phyloP scores from a whole-genome alignment of 2,329 filamentous ascomycete species.

The Atkinsonella texensis region DNA sequence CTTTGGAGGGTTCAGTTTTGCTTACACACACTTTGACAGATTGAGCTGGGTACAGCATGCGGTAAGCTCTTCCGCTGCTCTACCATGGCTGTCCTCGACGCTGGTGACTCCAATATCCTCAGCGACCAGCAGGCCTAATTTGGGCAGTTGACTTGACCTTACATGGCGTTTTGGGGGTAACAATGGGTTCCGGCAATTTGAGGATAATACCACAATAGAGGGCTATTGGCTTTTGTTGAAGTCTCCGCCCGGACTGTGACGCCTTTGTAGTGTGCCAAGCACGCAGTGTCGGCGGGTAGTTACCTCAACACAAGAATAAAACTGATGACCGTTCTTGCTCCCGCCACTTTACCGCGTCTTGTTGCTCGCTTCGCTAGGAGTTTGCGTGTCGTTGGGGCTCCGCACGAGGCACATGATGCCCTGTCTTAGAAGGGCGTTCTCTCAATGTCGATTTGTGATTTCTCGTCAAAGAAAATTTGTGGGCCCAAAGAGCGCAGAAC shows the following conservation, averaged over 20 bases:
- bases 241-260: constrained; percentile 14
- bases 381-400: not conserved
- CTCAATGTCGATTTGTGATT: too few relatives aligned
- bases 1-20: constrained; percentile 75
- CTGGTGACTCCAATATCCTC: constrained; percentile 97
- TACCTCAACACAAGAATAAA: constrained; percentile 11
- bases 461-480: too few relatives aligned
- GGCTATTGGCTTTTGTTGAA: constrained; percentile 7
- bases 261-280: constrained; percentile 1
- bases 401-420: not conserved
- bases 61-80: constrained; percentile 98
- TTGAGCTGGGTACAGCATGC: constrained; percentile 95
- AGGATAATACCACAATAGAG: constrained; percentile 23
- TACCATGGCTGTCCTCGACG: constrained; percentile 93
- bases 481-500: too few relatives aligned
- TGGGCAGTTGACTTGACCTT: constrained; percentile 15
- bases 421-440: too few relatives aligned
- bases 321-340: constrained; percentile 9
- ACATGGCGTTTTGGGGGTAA: constrained; percentile 34
- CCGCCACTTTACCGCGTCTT: not conserved
- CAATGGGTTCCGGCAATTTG: constrained; percentile 20
- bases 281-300: constrained; percentile 4
- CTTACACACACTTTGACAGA: constrained; percentile 55
- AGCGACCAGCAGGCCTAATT: constrained; percentile 56
- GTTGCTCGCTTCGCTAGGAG: not conserved